Percentiles rank a stretch among this genome's conserved stretches.
Evolutionary conservation across 306 rosid species (phyloP).

Genomic region (Corylus americana): DNA sequence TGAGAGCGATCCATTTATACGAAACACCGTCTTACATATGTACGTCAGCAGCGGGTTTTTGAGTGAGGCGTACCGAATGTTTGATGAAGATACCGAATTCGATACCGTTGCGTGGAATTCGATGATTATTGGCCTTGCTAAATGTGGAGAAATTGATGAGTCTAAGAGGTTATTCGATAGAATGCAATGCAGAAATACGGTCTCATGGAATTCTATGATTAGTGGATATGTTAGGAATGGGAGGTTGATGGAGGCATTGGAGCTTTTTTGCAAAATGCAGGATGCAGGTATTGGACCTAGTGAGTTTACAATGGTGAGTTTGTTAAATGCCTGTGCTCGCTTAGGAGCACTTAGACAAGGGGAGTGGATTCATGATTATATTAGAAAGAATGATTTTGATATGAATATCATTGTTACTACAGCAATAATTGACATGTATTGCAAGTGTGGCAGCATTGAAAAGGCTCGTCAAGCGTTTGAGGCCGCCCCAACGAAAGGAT

Average conservation of each 20-base stretch:
- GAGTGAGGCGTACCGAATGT: conserved; percentile 59
- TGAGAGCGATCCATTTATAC: conserved; percentile 49
- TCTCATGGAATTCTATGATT: conserved; percentile 84
- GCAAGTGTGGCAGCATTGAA: conserved; percentile 68
- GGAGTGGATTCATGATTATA: conserved; percentile 74
- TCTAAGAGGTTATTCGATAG: conserved; percentile 63
- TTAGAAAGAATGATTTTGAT: conserved; percentile 53
- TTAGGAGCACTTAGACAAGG: conserved; percentile 83
- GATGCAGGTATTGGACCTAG: conserved; percentile 50
- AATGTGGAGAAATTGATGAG: conserved; percentile 69
- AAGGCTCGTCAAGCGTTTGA: conserved; percentile 67
- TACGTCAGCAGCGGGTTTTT: conserved; percentile 66
- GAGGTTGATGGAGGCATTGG: conserved; percentile 53
- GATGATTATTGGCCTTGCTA: conserved; percentile 72
- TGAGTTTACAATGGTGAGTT: conserved; percentile 87
- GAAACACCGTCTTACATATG: conserved; percentile 66
- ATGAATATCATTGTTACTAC: conserved; percentile 62
- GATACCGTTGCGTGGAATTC: conserved; percentile 79
- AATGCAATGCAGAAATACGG: conserved; percentile 51
- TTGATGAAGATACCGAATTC: conserved; percentile 47
- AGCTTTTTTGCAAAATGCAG: conserved; percentile 67
- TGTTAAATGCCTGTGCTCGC: conserved; percentile 78
- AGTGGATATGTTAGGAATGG: conserved; percentile 87
- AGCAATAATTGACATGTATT: conserved; percentile 81
- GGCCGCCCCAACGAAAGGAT: conserved; percentile 41